A percentile compares a stretch with the other conserved stretches of the same genome.
Evolutionary conservation across 352 stramenopile genomes (phyloP).

Genomic region (Phytophthora ramorum): DNA sequence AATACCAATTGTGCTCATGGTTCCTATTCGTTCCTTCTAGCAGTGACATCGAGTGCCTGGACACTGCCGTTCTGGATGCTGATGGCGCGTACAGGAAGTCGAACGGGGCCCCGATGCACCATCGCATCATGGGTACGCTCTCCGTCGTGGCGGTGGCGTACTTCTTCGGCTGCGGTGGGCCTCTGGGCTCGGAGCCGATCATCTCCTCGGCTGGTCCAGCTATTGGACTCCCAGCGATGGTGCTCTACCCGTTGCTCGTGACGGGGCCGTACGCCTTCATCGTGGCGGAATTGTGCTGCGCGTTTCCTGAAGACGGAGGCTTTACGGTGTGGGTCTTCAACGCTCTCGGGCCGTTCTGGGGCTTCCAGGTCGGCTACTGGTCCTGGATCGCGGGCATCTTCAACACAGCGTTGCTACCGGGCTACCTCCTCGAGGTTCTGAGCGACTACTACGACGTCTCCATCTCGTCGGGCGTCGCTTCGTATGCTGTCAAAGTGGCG

Average conservation of each 20-base stretch:
- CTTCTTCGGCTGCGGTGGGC: slow-evolving; percentile 54
- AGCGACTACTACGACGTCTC: slow-evolving; percentile 39
- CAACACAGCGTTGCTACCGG: slow-evolving; percentile 61
- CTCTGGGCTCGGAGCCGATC: slow-evolving; percentile 64
- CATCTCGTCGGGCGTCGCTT: slow-evolving; percentile 28
- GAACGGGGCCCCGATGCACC: slow-evolving; percentile 18
- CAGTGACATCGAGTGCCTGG: slow-evolving; percentile 32
- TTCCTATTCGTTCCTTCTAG: neutral
- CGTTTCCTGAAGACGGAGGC: slow-evolving; percentile 78
- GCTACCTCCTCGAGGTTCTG: slow-evolving; percentile 44
- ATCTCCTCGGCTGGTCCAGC: slow-evolving; percentile 62
- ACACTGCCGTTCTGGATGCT: slow-evolving; percentile 26
- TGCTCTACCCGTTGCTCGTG: slow-evolving; percentile 72
- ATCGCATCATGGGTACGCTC: slow-evolving; percentile 45
- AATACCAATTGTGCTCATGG: neutral
- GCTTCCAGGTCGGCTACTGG: slow-evolving; percentile 84
- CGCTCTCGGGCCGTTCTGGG: slow-evolving; percentile 81
- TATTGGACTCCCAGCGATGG: slow-evolving; percentile 52
- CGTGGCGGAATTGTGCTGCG: slow-evolving; percentile 68
- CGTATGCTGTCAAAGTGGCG: slow-evolving; percentile 42
- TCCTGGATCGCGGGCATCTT: slow-evolving; percentile 76
- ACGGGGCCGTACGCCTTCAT: slow-evolving; percentile 67
- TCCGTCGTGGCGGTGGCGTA: slow-evolving; percentile 60
- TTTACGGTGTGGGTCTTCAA: slow-evolving; percentile 78
- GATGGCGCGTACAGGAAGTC: slow-evolving; percentile 34